These are phyloP conservation scores for Hygrophorus pudorinus DNA, from an alignment of 768 basidiomycete species.

Conservation along the genomic window DNA sequence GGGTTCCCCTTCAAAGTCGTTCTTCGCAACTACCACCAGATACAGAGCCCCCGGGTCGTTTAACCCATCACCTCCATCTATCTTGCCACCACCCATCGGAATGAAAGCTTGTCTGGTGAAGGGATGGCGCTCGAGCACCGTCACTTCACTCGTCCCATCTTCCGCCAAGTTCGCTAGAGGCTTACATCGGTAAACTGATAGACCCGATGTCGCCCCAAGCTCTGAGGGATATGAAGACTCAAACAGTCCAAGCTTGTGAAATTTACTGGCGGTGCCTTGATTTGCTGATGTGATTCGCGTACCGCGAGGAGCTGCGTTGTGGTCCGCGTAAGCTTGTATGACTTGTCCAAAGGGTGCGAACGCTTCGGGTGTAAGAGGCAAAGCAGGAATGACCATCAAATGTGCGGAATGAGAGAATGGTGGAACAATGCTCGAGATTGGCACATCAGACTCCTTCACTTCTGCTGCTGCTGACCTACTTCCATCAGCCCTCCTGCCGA, in stretches of 20 bases:
- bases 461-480: background rate
- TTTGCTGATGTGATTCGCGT: conserved; percentile 76
- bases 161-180: conserved; percentile 34
- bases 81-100: conserved; percentile 66
- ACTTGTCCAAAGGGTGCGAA: conserved; percentile 89
- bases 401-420: background rate
- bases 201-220: conserved; percentile 47
- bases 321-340: conserved; percentile 75
- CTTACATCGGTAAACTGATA: conserved; percentile 81
- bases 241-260: conserved; percentile 80
- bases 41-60: conserved; percentile 46
- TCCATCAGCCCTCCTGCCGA: conserved; percentile 41
- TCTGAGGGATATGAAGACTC: conserved; percentile 53
- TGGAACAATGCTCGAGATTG: background rate
- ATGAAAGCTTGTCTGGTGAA: conserved; percentile 90
- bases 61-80: conserved; percentile 31
- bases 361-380: conserved; percentile 73
- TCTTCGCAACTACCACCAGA: conserved; percentile 80
- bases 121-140: conserved; percentile 80
- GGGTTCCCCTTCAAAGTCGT: conserved; percentile 67
- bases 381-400: conserved; percentile 32
- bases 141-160: conserved; percentile 46
- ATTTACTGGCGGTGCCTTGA: conserved; percentile 84
- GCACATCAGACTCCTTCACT: background rate
- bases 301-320: conserved; percentile 54